Percentiles rank a stretch among this genome's conserved stretches.
Conservation (phyloP, 331 rosid species). For the Rhamnella rubrinervis region DNA sequence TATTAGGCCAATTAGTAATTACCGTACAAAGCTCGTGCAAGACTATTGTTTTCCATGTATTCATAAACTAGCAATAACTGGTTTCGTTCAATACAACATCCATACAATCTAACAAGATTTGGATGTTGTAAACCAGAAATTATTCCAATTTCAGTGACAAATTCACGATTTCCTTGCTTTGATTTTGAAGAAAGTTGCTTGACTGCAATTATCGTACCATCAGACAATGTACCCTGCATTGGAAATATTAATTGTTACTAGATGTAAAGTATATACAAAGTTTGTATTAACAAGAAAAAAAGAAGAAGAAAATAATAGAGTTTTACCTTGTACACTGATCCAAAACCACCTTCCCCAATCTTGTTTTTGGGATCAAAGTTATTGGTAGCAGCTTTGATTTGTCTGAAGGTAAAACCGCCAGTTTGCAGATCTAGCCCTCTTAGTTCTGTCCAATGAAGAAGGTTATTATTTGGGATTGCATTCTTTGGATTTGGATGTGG, state of each 20-base stretch:
- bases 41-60: slow-evolving; percentile 29
- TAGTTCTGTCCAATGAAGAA: slow-evolving; percentile 19
- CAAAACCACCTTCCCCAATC: slow-evolving; percentile 62
- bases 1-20: not conserved
- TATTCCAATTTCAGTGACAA: slow-evolving; percentile 35
- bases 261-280: not conserved
- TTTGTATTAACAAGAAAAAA: not conserved
- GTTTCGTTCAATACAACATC: slow-evolving; percentile 28
- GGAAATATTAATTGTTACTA: not conserved
- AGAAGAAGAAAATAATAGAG: not conserved
- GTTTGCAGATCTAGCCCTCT: slow-evolving; percentile 40
- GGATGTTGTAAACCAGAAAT: slow-evolving; percentile 31
- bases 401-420: slow-evolving; percentile 39
- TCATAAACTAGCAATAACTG: slow-evolving; percentile 26
- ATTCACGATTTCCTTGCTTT: slow-evolving; percentile 33
- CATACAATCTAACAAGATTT: slow-evolving; percentile 30
- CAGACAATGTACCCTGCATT: slow-evolving; percentile 29
- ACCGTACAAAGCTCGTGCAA: slow-evolving; percentile 26
- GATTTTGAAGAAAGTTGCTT: slow-evolving; percentile 37
- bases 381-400: slow-evolving; percentile 45
- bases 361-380: slow-evolving; percentile 40
- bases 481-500: too few relatives aligned
- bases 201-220: slow-evolving; percentile 33
- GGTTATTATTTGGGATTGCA: too few relatives aligned
- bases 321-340: slow-evolving; percentile 42